A percentile compares a stretch with the other conserved stretches of the same genome.
Evolutionary conservation across 257 asterid species (phyloP).

Genomic region (Phtheirospermum japonicum): DNA sequence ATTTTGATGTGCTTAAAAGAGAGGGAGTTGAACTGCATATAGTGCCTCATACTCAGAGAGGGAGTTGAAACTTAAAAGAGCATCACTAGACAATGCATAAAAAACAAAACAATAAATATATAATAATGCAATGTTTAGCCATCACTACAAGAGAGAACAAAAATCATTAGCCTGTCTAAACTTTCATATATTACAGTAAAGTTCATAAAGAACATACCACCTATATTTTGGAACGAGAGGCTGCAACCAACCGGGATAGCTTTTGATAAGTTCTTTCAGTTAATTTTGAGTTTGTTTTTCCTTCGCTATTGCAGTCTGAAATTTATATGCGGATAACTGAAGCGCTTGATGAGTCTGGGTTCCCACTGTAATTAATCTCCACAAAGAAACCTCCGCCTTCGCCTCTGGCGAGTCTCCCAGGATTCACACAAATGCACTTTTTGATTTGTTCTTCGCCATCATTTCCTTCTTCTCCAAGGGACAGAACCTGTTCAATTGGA

Average conservation of each 20-base stretch:
- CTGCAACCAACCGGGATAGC: not conserved
- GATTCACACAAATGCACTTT: constrained; percentile 79
- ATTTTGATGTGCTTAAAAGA: too few relatives aligned
- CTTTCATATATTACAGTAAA: not conserved
- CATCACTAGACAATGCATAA: constrained; percentile 1
- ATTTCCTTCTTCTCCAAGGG: constrained; percentile 45
- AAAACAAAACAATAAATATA: constrained; percentile 6
- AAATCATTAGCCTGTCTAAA: not conserved
- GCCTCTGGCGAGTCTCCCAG: constrained; percentile 93
- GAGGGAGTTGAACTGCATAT: constrained; percentile 19
- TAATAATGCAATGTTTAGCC: not conserved
- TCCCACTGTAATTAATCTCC: constrained; percentile 65
- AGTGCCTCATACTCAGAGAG: not conserved
- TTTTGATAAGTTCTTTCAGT: too few relatives aligned
- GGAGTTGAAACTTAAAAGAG: not conserved
- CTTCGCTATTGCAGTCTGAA: not conserved
- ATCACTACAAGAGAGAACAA: not conserved
- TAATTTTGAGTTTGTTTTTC: too few relatives aligned
- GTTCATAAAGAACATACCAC: constrained; percentile 17
- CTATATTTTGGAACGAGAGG: too few relatives aligned
- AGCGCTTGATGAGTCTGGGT: constrained; percentile 63
- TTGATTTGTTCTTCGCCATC: constrained; percentile 50
- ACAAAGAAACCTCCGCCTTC: constrained; percentile 98
- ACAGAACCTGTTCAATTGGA: constrained; percentile 47
- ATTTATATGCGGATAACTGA: constrained; percentile 60